Percentiles rank a stretch among this genome's conserved stretches.
These are phyloP conservation scores for Auriscalpium vulgare DNA, from an alignment of 768 basidiomycete species.

Conservation along the genomic window DNA sequence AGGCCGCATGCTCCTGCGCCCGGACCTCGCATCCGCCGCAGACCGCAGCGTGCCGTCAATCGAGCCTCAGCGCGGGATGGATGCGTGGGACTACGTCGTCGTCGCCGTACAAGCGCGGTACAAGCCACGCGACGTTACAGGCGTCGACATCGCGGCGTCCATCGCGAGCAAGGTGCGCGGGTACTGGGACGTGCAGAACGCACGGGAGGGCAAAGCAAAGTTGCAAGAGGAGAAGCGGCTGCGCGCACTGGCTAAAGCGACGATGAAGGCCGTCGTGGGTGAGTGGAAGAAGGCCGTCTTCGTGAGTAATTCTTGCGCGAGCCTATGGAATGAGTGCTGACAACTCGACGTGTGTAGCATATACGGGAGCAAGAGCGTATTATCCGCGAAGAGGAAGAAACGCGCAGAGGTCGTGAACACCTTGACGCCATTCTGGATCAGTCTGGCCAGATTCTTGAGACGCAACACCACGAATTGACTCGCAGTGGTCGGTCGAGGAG, in stretches of 20 bases:
- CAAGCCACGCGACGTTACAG: conserved; percentile 22
- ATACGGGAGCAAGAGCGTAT: conserved; percentile 63
- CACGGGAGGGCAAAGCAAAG: conserved; percentile 51
- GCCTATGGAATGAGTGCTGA: too few relatives aligned
- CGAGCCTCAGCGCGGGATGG: conserved; percentile 24
- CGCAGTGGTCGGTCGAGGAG: conserved; percentile 45
- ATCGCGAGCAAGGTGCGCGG: conserved; percentile 59
- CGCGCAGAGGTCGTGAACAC: conserved; percentile 73
- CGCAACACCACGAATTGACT: conserved; percentile 67
- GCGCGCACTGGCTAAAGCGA: conserved; percentile 60
- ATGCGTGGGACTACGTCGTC: conserved; percentile 56
- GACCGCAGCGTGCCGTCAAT: conserved; percentile 7
- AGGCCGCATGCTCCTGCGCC: conserved; percentile 37
- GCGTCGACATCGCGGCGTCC: conserved; percentile 38
- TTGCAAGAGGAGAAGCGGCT: conserved; percentile 60
- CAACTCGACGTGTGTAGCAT: conserved; percentile 36
- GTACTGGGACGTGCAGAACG: conserved; percentile 68
- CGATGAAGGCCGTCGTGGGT: conserved; percentile 56
- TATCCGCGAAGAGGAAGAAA: conserved; percentile 66
- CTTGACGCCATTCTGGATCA: conserved; percentile 86
- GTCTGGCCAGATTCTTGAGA: conserved; percentile 78
- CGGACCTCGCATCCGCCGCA: conserved; percentile 24
- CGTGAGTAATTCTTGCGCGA: conserved; percentile 35
- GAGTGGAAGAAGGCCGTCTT: conserved; percentile 89
- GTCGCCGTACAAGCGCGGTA: conserved; percentile 31